Conservation (phyloP, 2,329 filamentous ascomycete species). For the Penicillium concentricum region DNA sequence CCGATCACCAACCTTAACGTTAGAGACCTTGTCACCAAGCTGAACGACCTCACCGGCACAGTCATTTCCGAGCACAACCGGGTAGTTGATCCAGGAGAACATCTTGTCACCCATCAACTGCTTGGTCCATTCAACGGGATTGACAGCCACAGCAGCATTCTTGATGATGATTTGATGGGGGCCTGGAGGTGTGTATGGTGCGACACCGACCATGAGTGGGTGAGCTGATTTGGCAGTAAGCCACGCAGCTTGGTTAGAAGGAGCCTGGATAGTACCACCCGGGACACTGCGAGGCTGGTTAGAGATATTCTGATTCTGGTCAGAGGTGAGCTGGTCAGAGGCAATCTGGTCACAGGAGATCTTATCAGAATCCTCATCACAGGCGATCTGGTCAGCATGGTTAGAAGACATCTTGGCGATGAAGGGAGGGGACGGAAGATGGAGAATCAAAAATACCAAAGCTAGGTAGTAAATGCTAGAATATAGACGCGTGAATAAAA, state of each 20-base stretch:
- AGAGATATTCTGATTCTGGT: neutral
- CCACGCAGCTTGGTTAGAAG: neutral
- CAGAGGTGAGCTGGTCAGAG: neutral
- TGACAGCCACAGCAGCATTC: neutral
- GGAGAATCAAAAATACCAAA: no score
- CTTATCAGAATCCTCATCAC: no score
- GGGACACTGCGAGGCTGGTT: no score
- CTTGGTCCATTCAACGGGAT: neutral
- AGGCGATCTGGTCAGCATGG: neutral
- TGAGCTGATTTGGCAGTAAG: neutral
- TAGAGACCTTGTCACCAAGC: slow-evolving; percentile 10
- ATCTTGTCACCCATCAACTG: slow-evolving; percentile 5
- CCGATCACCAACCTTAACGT: slow-evolving; percentile 24
- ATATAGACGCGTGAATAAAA: no score
- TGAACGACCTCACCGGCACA: slow-evolving; percentile 16
- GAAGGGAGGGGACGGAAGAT: no score
- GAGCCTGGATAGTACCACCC: no score
- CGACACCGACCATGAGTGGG: neutral
- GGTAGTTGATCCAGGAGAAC: slow-evolving; percentile 8
- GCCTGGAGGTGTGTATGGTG: neutral
- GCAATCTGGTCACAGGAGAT: no score
- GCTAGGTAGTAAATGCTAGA: no score
- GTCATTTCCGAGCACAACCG: slow-evolving; percentile 18
- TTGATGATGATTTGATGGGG: neutral
- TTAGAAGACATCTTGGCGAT: no score